phyloP scores from a whole-genome alignment of 148 eudicot genomes.

The Vaccinium darrowii region DNA sequence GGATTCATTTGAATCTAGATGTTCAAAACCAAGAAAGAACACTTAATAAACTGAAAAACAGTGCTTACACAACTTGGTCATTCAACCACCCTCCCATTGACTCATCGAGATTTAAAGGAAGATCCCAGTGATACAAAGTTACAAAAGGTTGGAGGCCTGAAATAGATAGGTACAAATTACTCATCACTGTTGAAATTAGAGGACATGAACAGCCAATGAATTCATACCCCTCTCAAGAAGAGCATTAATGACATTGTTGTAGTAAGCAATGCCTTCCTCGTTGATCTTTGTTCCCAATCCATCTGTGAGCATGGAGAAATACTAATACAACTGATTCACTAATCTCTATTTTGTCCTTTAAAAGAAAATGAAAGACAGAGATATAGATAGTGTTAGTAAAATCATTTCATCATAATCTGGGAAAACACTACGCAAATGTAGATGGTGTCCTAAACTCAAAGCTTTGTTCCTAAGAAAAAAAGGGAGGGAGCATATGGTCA shows the following conservation, averaged over 20 bases:
- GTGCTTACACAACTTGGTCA: constrained; percentile 63
- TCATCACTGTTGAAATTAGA: constrained; percentile 9
- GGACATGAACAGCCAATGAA: background rate
- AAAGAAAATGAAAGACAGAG: background rate
- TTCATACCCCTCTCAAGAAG: constrained; percentile 63
- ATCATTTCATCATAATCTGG: background rate
- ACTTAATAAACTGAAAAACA: background rate
- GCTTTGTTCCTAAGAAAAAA: background rate
- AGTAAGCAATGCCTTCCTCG: constrained; percentile 66
- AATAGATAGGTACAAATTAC: constrained; percentile 20
- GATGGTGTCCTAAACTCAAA: background rate
- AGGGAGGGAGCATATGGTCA: background rate
- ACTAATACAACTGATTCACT: constrained; percentile 10
- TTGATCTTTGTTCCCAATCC: constrained; percentile 75
- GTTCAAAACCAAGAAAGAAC: background rate
- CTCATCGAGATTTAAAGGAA: constrained; percentile 72
- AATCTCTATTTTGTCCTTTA: background rate
- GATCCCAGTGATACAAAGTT: constrained; percentile 88
- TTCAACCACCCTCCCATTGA: constrained; percentile 74
- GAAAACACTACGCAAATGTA: background rate
- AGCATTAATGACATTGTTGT: constrained; percentile 66
- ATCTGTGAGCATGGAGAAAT: constrained; percentile 46
- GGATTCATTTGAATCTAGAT: background rate
- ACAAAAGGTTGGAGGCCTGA: constrained; percentile 73
- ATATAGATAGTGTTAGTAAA: background rate